These are phyloP conservation scores for Yarrowia alimentaria DNA, from an alignment of 805 yeast species.

Conservation along the genomic window DNA sequence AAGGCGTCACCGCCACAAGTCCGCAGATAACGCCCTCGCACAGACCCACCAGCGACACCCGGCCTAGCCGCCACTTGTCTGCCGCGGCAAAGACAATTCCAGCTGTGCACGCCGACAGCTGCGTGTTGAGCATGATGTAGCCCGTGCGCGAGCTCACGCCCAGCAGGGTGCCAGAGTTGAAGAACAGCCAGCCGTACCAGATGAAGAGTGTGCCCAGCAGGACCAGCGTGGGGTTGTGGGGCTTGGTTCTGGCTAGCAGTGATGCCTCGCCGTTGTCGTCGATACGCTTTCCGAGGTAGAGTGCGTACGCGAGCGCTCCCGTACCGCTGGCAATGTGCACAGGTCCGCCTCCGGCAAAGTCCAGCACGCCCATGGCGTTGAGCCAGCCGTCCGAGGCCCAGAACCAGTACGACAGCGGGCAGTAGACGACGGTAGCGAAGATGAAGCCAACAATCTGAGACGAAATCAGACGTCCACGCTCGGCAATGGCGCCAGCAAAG, in stretches of 20 bases:
- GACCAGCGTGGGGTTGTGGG: conserved; percentile 87
- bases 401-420: conserved; percentile 96
- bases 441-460: conserved; percentile 91
- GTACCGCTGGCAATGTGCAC: conserved; percentile 94
- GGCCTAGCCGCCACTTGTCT: conserved; percentile 39
- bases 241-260: conserved; percentile 57
- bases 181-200: conserved; percentile 99
- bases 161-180: conserved; percentile 94
- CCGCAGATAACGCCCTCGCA: conserved; percentile 94
- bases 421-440: conserved; percentile 94
- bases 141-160: conserved; percentile 52
- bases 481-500: conserved; percentile 97
- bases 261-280: conserved; percentile 56
- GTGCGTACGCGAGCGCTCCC: conserved; percentile 91
- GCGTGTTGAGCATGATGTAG: conserved; percentile 66
- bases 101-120: conserved; percentile 52
- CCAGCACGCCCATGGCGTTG: conserved; percentile 74
- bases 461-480: conserved; percentile 93
- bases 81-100: conserved; percentile 46
- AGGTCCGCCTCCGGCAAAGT: conserved; percentile 99
- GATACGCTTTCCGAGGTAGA: conserved; percentile 86
- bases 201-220: conserved; percentile 93
- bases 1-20: conserved; percentile 92
- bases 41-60: conserved; percentile 77
- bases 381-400: conserved; percentile 97